Evolutionary conservation across 164 flowering plant species (phyloP), one percentile per base, ranked within the genome.

Genomic region (Annona squamosa): DNA sequence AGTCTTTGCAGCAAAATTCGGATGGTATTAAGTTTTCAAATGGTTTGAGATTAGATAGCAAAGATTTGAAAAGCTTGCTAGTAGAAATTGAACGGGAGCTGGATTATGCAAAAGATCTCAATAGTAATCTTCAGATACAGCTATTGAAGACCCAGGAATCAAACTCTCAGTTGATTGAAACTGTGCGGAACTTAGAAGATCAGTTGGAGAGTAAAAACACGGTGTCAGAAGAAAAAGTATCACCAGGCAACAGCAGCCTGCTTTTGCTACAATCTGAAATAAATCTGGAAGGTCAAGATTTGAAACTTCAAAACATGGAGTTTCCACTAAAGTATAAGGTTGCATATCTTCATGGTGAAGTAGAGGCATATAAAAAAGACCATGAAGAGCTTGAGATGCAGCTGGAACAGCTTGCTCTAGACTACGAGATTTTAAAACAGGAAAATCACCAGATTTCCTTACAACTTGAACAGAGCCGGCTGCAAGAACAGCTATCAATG

Each of bases 81-180:
- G 90, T 87, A 74, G 97, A 90, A 81, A 79, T 89, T 61, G 85
- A 88, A 78, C 87, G 91, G 83, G 99, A 95, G 78, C 83, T 95
- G 70, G 78, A 63, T 75, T 81, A 87, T 79, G 97, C 90, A 72
- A 93, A 90, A 81, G 92, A 90, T 46, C 78, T 88, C 70, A 93
- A 90, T 83, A 75, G 84, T 48, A 86, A 91, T 81, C 95, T 95
- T 48, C 85, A 84, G 65, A 65, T 95, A 69, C 99, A 91, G 67
- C 82, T 95, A 69, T 90, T 88, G 80, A 93, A 93, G 82, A 95
- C 95, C 12, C 98, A 93, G 77, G 95, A 95, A 67, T 87, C 99
- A 2, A 93, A 95, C 78, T 63, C 87, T 1, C 95, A 93, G 81
- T 73, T 95, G 77, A 81, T 93, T 77, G 91, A 90, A 73, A 97